A percentile compares a stretch with the other conserved stretches of the same genome.
Conservation (phyloP, 2,329 filamentous ascomycete genomes). For the Tolypocladium nubicola region DNA sequence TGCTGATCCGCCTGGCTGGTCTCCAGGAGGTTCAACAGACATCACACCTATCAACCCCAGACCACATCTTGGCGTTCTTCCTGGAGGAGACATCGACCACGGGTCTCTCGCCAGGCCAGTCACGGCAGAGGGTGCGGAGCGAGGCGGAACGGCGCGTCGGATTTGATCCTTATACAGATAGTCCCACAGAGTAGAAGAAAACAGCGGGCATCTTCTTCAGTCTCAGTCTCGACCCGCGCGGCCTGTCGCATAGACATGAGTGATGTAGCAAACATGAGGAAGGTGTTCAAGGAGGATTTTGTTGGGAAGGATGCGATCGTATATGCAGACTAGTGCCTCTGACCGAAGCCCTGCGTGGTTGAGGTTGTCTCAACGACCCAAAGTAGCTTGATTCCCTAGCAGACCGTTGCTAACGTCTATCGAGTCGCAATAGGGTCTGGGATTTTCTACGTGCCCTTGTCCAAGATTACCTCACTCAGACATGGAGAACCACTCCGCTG, state of each 20-base stretch:
- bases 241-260: too few relatives aligned
- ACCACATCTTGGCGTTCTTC: conserved; percentile 85
- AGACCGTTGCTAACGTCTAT: background rate
- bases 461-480: background rate
- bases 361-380: background rate
- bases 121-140: conserved; percentile 25
- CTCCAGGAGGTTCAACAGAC: conserved; percentile 88
- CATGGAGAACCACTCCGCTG: background rate
- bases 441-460: background rate
- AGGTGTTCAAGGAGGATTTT: too few relatives aligned
- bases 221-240: conserved; percentile 10
- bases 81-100: conserved; percentile 51
- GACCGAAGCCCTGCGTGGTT: background rate
- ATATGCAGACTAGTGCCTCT: background rate
- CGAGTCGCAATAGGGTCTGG: background rate
- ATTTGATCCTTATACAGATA: conserved; percentile 46
- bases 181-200: conserved; percentile 14
- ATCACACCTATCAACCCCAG: conserved; percentile 79
- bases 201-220: background rate
- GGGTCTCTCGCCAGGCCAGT: conserved; percentile 10
- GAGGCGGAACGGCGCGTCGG: conserved; percentile 40
- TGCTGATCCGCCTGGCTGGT: conserved; percentile 73
- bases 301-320: too few relatives aligned
- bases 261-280: too few relatives aligned
- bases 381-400: background rate